Base-by-base conservation (phyloP, 2,329 filamentous ascomycete species). In the Penicillium sp. region DNA sequence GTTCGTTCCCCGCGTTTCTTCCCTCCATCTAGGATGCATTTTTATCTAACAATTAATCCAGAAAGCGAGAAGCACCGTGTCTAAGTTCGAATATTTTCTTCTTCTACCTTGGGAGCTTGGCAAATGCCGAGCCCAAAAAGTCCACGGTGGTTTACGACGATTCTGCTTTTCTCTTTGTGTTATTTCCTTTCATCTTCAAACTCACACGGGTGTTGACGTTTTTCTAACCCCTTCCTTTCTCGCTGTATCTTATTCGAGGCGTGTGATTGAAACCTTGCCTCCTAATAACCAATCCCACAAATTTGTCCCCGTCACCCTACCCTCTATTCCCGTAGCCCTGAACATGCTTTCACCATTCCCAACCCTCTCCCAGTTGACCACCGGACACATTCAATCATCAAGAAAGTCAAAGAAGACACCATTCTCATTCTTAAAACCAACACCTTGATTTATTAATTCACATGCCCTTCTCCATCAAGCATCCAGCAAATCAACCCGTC, bases 51-150 rank as follows among this genome's bases (percentile, higher is more conserved):
- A 21, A 9, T 45, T 54, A 23, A 53, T 23, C 70, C 73, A 91
- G 88, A 91, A 78, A 90, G 86, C 73, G 88, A 91, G 72, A 91
- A 91, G 76, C 88, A 91, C 77, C 85, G 88, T 46, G 86, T 89
- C 66, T 90, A 71, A 66, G 45, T 35, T 42, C 31, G 46, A 33
- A 52, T 13, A n/a, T 10, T 46, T 37, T 26, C 57, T n/a, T 54
- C 47, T 52, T 50, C 42, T 51, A 51, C 21, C 25, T 54, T 47
- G 47, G 53, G 56, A 54, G 48, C 53, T 29, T 19, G 16, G 21
- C 37, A 44, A 54, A 59, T 55, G 43, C 59, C 50, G 19, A 50
- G 55, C 57, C 49, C 62, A 54, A 68, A 70, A 66, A 66, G 63
- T 68, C 62, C 54, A 62, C 59, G 63, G 66, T 62, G 64, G 63